Evolutionary conservation across 2,329 filamentous ascomycete species (phyloP), one percentile per base, ranked within the genome.

Genomic region (Diplodia seriata): DNA sequence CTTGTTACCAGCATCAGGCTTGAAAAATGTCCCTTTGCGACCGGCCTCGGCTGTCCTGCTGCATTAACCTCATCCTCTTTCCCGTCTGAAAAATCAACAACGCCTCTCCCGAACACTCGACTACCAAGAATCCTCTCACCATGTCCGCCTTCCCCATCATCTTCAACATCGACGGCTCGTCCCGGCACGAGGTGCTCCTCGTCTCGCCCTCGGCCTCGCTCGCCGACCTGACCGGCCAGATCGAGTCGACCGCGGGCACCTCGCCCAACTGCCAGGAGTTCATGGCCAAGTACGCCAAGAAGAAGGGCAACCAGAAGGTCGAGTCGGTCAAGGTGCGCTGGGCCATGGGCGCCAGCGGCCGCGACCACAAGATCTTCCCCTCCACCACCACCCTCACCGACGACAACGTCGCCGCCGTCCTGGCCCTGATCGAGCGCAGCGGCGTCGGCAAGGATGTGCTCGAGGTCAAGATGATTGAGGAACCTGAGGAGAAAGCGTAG

Each of bases 281-380:
- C 71, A 72, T 79, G 71, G 68, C 73, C 55, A 78, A 78, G 69
- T 78, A 78, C 73, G 73, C 73, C 67, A 77, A 72, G 70, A 76
- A 73, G 68, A 71, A 72, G 43, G 69, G 66, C 20, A 18, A 50
- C 23, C 75, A 77, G 51, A 68, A 69, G 7, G 76, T 80, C 20
- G 70, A 68, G 20, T 71, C 74, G 40, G 68, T 79, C 64, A 76
- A 72, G 68, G 76, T 78, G 36, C 73, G 72, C 55, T 79, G 77
- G 77, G 70, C 72, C 18, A 68, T 67, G 6, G 73, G 72, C 26
- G 26, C 26, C 26, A 26, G 26, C n/a, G 75, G 74, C 6, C 68
- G 76, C 40, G 77, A 78, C 38, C 69, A 70, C 56, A 74, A 76
- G 70, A 70, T 76, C 14, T 80, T 73, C 53, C 76, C 77, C 5